A percentile compares a stretch with the other conserved stretches of the same genome.
phyloP scores from a whole-genome alignment of 2,329 filamentous ascomycete genomes.

The Trichoderma brevicompactum region DNA sequence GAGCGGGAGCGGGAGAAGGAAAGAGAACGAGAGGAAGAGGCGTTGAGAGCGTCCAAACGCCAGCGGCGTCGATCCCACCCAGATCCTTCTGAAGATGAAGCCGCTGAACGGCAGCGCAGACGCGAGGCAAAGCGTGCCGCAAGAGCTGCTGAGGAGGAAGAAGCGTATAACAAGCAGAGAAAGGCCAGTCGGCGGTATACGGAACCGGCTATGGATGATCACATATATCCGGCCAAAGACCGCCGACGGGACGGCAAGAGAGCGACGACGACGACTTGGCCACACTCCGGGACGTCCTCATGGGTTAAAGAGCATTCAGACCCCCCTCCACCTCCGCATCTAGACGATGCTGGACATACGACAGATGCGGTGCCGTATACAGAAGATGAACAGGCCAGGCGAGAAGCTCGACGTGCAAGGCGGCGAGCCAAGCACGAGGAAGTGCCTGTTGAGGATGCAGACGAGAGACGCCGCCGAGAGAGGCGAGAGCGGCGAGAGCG shows the following conservation, averaged over 20 bases:
- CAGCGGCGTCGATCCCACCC: conserved; percentile 55
- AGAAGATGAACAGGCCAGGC: conserved; percentile 55
- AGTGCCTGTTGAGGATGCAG: conserved; percentile 47
- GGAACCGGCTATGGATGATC: conserved; percentile 51
- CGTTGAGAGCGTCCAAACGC: conserved; percentile 50
- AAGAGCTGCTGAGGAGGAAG: conserved; percentile 48
- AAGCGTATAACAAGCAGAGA: conserved; percentile 40
- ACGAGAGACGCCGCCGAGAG: conserved; percentile 49
- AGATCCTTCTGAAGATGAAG: conserved; percentile 53
- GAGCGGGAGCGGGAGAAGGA: conserved; percentile 52
- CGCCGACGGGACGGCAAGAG: conserved; percentile 44
- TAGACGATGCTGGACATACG: conserved; percentile 45
- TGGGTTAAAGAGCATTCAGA: conserved; percentile 70
- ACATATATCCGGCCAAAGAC: conserved; percentile 49
- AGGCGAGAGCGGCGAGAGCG: conserved; percentile 51
- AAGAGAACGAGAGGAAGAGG: conserved; percentile 51
- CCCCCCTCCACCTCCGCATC: conserved; percentile 57
- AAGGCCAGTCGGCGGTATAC: conserved; percentile 46
- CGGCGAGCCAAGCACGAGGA: conserved; percentile 52
- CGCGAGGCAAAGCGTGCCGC: conserved; percentile 57
- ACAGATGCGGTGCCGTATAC: conserved; percentile 42
- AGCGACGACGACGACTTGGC: conserved; percentile 54
- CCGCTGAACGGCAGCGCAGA: conserved; percentile 58
- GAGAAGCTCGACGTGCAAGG: conserved; percentile 53
- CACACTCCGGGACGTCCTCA: conserved; percentile 66